phyloP scores from a whole-genome alignment of 305 asterid species.

The Withania somnifera region DNA sequence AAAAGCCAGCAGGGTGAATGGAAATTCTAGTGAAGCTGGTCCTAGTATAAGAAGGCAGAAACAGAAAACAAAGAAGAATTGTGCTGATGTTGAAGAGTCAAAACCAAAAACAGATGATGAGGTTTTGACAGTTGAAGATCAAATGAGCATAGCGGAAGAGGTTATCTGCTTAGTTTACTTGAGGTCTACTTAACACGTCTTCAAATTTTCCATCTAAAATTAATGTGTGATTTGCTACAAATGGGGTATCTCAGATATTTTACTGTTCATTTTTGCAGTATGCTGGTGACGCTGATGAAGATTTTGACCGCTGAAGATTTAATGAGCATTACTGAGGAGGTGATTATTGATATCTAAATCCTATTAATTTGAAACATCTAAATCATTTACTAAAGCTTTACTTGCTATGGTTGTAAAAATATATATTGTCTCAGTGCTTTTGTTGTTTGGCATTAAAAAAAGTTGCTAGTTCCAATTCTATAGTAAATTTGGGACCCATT shows the following conservation, averaged over 20 bases:
- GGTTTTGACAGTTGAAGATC: slow-evolving; percentile 31
- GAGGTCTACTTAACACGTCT: background rate
- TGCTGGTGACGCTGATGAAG: slow-evolving; percentile 6
- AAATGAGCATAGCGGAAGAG: slow-evolving; percentile 36
- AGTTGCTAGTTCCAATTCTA: background rate
- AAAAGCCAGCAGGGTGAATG: background rate
- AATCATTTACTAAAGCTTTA: background rate
- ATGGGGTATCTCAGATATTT: background rate
- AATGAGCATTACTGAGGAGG: slow-evolving; percentile 39
- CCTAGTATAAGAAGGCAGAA: slow-evolving; percentile 1
- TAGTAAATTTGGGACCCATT: background rate
- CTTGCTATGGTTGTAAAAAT: background rate
- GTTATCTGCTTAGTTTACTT: slow-evolving; percentile 3
- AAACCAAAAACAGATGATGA: slow-evolving; percentile 9
- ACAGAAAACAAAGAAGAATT: background rate
- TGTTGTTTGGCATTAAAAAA: background rate
- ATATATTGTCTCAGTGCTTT: background rate
- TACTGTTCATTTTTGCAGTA: background rate
- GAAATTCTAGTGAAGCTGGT: background rate
- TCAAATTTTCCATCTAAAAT: background rate
- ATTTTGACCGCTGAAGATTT: slow-evolving; percentile 33
- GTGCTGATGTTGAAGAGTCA: background rate
- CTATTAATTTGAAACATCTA: background rate
- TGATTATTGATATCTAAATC: background rate
- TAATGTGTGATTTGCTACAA: background rate